Evolutionary conservation across 2,329 filamentous ascomycete genomes (phyloP).

Genomic region (Fusarium avenaceum): DNA sequence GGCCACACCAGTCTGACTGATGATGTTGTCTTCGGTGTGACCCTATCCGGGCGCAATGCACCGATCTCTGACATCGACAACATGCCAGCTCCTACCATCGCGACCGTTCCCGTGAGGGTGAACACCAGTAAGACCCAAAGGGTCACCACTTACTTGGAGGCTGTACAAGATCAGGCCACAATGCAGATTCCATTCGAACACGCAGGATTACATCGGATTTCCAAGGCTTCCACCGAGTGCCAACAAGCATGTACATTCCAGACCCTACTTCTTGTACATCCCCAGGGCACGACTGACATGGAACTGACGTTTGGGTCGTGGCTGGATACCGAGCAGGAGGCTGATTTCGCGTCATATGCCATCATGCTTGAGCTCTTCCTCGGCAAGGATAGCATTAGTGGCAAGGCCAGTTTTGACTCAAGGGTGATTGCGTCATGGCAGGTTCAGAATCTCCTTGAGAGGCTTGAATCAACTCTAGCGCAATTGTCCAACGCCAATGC

Average conservation of each 20-base stretch:
- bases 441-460: neutral
- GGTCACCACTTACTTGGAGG: neutral
- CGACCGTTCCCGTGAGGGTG: neutral
- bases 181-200: slow-evolving; percentile 36
- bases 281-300: neutral
- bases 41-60: slow-evolving; percentile 56
- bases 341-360: slow-evolving; percentile 2
- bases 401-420: slow-evolving; percentile 6
- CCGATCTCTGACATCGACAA: slow-evolving; percentile 38
- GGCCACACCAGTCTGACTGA: slow-evolving; percentile 55
- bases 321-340: neutral
- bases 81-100: slow-evolving; percentile 11
- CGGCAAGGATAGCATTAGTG: neutral
- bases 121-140: neutral
- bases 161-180: neutral
- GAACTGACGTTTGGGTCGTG: neutral
- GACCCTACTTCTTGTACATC: slow-evolving; percentile 50
- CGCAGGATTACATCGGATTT: slow-evolving; percentile 41
- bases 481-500: neutral
- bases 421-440: slow-evolving; percentile 1
- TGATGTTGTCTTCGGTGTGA: slow-evolving; percentile 60
- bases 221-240: slow-evolving; percentile 14
- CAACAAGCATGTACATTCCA: slow-evolving; percentile 46
- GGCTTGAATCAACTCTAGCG: neutral
- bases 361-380: slow-evolving; percentile 9